A percentile compares a stretch with the other conserved stretches of the same genome.
Evolutionary conservation across 768 basidiomycete genomes (phyloP).

Genomic region (Rickenella mellea): DNA sequence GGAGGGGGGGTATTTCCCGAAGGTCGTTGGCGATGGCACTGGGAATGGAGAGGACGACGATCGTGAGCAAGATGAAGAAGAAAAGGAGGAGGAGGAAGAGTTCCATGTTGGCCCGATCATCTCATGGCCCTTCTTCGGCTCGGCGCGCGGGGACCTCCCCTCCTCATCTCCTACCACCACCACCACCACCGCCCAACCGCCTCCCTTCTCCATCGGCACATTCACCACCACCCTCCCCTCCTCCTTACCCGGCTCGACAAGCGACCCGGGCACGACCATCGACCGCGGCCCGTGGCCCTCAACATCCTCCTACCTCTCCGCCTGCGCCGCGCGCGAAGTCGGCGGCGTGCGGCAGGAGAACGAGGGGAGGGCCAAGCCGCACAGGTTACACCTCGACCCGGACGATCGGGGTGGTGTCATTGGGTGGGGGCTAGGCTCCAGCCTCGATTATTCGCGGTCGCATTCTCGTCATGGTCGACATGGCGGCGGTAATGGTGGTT

Average conservation of each 20-base stretch:
- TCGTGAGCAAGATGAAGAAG: too few relatives aligned
- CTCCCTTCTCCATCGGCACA: too few relatives aligned
- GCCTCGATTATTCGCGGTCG: too few relatives aligned
- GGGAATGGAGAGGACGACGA: too few relatives aligned
- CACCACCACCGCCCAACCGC: conserved; percentile 43
- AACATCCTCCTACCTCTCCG: conserved; percentile 47
- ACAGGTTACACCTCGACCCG: conserved; percentile 72
- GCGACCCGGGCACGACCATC: too few relatives aligned
- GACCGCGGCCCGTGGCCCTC: conserved; percentile 74
- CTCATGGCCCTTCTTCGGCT: conserved; percentile 88
- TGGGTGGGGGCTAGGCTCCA: conserved; percentile 20
- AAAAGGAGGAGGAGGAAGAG: too few relatives aligned
- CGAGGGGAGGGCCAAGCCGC: conserved; percentile 68
- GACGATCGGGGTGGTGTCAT: conserved; percentile 68
- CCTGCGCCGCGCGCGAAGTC: conserved; percentile 67
- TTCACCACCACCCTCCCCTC: too few relatives aligned
- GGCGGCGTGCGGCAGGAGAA: conserved; percentile 65
- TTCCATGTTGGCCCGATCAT: conserved; percentile 73
- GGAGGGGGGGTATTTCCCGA: too few relatives aligned
- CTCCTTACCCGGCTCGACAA: too few relatives aligned
- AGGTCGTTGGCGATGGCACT: too few relatives aligned
- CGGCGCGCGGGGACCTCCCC: conserved; percentile 62
- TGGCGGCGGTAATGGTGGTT: not conserved
- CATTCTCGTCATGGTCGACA: too few relatives aligned
- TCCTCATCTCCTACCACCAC: conserved; percentile 51